Conservation (phyloP, 352 stramenopile genomes). For the Paralagenidium karlingii region DNA sequence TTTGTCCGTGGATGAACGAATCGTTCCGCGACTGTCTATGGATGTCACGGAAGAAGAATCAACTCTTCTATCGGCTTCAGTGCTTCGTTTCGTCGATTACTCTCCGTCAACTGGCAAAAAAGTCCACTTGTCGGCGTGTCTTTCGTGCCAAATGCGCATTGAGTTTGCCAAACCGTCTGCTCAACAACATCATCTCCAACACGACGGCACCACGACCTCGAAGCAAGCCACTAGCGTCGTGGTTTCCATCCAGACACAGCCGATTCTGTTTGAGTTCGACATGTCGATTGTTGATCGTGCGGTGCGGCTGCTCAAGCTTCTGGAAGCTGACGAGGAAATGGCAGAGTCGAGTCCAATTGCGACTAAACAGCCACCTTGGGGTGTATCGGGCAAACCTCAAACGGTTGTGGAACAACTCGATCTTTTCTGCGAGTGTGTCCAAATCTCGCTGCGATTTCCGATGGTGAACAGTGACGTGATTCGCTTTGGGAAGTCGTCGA, state of each 20-base stretch:
- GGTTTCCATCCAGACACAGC: conserved; percentile 58
- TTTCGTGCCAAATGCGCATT: conserved; percentile 55
- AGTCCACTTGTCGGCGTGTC: conserved; percentile 48
- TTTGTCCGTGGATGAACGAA: conserved; percentile 59
- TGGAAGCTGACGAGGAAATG: conserved; percentile 29
- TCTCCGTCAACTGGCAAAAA: conserved; percentile 41
- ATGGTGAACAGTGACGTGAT: conserved; percentile 78
- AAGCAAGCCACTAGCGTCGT: conserved; percentile 20
- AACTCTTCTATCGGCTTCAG: conserved; percentile 36
- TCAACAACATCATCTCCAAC: too few species aligned
- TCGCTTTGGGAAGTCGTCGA: conserved; percentile 65
- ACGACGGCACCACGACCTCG: not conserved
- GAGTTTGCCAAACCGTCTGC: conserved; percentile 23
- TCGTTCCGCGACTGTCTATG: conserved; percentile 61
- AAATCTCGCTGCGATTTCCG: conserved; percentile 65
- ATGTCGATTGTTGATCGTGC: conserved; percentile 77
- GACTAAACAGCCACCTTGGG: too few species aligned
- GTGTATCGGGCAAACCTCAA: too few species aligned
- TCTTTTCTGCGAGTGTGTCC: conserved; percentile 53
- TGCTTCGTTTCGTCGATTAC: conserved; percentile 47
- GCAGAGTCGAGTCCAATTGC: too few species aligned
- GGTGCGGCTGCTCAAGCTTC: conserved; percentile 50
- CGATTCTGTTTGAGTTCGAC: conserved; percentile 73
- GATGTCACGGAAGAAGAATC: conserved; percentile 45
- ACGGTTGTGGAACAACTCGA: conserved; percentile 31